These are phyloP conservation scores for Colletotrichum sp. DNA, from an alignment of 2,329 filamentous ascomycete species.

Conservation along the genomic window DNA sequence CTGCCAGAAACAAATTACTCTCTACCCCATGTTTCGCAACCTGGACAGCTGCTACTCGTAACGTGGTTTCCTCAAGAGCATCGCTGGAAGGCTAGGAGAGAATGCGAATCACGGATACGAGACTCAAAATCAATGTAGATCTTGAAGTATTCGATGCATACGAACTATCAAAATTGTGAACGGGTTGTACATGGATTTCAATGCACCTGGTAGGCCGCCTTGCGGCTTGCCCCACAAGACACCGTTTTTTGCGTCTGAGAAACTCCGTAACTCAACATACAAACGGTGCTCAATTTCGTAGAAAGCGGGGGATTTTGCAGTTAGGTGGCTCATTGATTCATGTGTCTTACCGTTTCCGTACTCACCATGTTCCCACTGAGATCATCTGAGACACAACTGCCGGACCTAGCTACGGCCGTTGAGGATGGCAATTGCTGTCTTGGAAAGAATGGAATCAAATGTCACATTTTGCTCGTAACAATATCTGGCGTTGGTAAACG, in stretches of 20 bases:
- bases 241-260: background rate
- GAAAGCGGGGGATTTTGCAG: background rate
- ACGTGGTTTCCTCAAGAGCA: background rate
- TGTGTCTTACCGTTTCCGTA: background rate
- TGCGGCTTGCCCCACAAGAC: background rate
- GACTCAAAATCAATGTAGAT: background rate
- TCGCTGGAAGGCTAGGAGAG: background rate
- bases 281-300: background rate
- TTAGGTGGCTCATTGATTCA: background rate
- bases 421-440: background rate
- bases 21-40: background rate
- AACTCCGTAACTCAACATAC: background rate
- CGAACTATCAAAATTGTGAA: background rate
- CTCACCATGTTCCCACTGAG: background rate
- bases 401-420: background rate
- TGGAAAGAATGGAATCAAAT: background rate
- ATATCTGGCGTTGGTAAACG: fast-evolving
- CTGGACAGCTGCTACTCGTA: background rate
- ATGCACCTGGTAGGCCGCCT: no score
- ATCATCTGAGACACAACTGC: background rate
- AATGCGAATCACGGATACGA: background rate
- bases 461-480: fast-evolving
- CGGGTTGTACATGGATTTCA: background rate
- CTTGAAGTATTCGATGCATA: background rate
- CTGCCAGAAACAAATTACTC: background rate